Evolutionary conservation across 768 basidiomycete genomes (phyloP).

Genomic region (Boletus sp.): DNA sequence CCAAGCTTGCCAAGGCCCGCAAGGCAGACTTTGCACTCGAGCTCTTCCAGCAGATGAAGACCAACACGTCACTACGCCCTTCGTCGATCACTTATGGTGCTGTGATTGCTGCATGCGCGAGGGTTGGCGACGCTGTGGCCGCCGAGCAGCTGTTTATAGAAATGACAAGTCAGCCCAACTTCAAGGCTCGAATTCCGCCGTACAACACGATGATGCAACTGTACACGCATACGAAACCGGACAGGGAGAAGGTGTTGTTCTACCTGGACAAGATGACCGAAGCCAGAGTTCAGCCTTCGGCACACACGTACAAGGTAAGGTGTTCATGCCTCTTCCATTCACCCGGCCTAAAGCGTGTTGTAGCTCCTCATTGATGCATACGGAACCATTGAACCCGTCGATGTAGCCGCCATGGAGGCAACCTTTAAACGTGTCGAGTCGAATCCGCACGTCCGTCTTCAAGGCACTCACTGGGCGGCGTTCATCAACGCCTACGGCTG

Average conservation of each 20-base stretch:
- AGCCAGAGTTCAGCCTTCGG: slow-evolving; percentile 68
- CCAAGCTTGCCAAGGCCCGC: slow-evolving; percentile 90
- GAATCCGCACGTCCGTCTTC: slow-evolving; percentile 25
- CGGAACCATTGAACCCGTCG: slow-evolving; percentile 81
- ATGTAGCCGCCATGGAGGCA: slow-evolving; percentile 66
- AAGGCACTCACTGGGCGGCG: slow-evolving; percentile 74
- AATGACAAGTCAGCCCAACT: slow-evolving; percentile 72
- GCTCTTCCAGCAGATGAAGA: slow-evolving; percentile 87
- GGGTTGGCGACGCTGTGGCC: slow-evolving; percentile 82
- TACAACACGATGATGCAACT: slow-evolving; percentile 99
- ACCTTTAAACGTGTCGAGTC: slow-evolving; percentile 64
- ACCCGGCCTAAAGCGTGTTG: not conserved
- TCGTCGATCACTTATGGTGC: slow-evolving; percentile 94
- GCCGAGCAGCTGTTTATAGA: slow-evolving; percentile 85
- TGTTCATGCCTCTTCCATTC: not conserved
- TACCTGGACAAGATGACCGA: slow-evolving; percentile 68
- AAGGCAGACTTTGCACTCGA: slow-evolving; percentile 89
- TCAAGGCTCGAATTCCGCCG: slow-evolving; percentile 88
- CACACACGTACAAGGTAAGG: slow-evolving; percentile 91
- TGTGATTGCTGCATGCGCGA: slow-evolving; percentile 88
- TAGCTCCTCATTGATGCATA: slow-evolving; percentile 88
- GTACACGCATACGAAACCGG: slow-evolving; percentile 87
- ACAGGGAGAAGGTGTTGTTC: slow-evolving; percentile 69
- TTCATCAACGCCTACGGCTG: slow-evolving; percentile 90
- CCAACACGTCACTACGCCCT: slow-evolving; percentile 48